Evolutionary conservation across 208 protist genomes (phyloP).

Genomic region (Entamoeba invadens): DNA sequence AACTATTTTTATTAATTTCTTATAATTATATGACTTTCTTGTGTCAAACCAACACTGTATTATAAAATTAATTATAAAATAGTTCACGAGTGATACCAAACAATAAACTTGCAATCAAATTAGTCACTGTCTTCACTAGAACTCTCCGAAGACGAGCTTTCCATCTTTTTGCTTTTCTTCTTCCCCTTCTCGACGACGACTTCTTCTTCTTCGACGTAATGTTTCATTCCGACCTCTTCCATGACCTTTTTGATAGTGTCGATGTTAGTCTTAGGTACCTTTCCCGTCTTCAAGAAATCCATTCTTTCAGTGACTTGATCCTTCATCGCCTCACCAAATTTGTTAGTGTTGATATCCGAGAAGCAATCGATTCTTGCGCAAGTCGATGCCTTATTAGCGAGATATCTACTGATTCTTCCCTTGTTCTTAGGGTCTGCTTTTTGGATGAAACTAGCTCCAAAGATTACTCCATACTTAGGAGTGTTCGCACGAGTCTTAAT

Average conservation of each 20-base stretch:
- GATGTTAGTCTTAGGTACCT: background rate
- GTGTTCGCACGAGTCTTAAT: conserved; percentile 72
- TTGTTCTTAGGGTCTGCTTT: background rate
- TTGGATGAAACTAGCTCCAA: background rate
- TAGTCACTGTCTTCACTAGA: no score
- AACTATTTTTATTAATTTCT: no score
- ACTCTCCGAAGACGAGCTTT: background rate
- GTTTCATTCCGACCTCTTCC: background rate
- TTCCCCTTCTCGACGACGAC: background rate
- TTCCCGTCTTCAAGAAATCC: background rate
- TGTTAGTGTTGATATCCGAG: background rate
- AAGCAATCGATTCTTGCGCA: conserved; percentile 20
- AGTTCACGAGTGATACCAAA: no score
- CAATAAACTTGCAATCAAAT: background rate
- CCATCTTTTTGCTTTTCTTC: background rate
- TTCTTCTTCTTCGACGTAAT: conserved; percentile 12
- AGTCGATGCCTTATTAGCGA: conserved; percentile 14
- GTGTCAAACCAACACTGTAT: no score
- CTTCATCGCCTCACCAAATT: background rate
- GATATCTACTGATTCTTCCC: conserved; percentile 13
- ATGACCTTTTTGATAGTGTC: background rate
- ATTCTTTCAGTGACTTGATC: conserved; percentile 8
- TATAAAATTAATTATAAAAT: no score
- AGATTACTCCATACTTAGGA: conserved; percentile 35
- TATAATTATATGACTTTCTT: no score